Evolutionary conservation across 108 stramenopile species (phyloP), one percentile per base, ranked within the genome.

Genomic region (Cyclotella kingstonii): DNA sequence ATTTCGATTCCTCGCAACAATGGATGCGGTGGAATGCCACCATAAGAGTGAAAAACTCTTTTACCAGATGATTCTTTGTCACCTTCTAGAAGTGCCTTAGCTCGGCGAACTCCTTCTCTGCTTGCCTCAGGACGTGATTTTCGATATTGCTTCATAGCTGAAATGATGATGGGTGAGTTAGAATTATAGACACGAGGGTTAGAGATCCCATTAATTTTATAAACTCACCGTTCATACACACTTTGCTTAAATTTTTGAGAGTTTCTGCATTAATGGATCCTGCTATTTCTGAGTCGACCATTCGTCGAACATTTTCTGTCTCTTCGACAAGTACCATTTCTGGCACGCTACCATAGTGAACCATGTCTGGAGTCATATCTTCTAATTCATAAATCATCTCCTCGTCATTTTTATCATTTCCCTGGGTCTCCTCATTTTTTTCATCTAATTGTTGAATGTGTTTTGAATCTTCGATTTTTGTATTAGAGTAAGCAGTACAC

Each of bases 291-390:
- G 90, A 79, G 28, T 86, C 87, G 46, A 93, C 65, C 45, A 98
- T 76, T 15, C 94, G 68, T 22, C 83, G 70, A 15, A 98, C 80
- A 47, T 90, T 90, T 68, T 99, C 98, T 11, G 87, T 91, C 72
- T 98, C 97, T 44, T 83, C 73, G 31, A 86, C 92, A 36, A 99
- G 50, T 17, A 96, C 76, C 17, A 88, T 67, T 73, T 97, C 97
- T 28, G 97, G 98, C 12, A 99, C 69, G 19, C 76, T 79, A 18
- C 99, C 99, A 78, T 94, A 96, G 76, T 99, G 97, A 7, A 98
- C 96, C 83, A 93, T 87, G 11, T 95, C 94, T 8, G 97, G 94
- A 14, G 91, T 95, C 93, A 97, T 95, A 53, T 94, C 84, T n/a
- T 76, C 67, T 17, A 98, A 62, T 0, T 72, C 78, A 80, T 98